These are phyloP conservation scores for Boletus pseudo-olivaceus DNA, from an alignment of 768 basidiomycete genomes.

Conservation along the genomic window DNA sequence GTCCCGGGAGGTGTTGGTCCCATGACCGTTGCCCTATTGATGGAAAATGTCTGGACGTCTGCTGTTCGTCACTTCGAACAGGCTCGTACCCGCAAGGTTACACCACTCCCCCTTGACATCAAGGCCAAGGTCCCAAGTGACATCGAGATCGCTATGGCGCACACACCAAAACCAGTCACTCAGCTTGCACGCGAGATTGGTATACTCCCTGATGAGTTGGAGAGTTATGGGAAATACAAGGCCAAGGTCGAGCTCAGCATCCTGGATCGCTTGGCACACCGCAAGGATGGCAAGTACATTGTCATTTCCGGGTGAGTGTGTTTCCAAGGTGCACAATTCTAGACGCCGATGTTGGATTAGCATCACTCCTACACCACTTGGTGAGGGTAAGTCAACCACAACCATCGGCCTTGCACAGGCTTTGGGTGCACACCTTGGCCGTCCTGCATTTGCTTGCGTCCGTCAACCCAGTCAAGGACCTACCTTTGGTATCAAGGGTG, in stretches of 20 bases:
- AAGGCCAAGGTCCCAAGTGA: conserved; percentile 90
- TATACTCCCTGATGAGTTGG: conserved; percentile 79
- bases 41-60: conserved; percentile 88
- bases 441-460: conserved; percentile 93
- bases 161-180: conserved; percentile 85
- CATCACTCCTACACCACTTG: conserved; percentile 94
- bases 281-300: conserved; percentile 94
- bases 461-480: conserved; percentile 98
- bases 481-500: conserved; percentile 99
- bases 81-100: conserved; percentile 61
- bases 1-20: conserved; percentile 99
- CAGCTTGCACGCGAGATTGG: conserved; percentile 88
- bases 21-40: conserved; percentile 99
- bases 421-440: conserved; percentile 88
- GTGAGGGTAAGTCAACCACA: conserved; percentile 98
- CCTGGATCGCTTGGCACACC: conserved; percentile 76
- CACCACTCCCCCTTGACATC: conserved; percentile 75
- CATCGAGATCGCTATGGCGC: conserved; percentile 94
- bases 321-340: neutral
- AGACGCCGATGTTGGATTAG: conserved; percentile 33
- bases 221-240: conserved; percentile 94
- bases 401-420: conserved; percentile 97
- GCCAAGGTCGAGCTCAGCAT: conserved; percentile 93
- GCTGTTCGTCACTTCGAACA: conserved; percentile 80
- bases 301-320: conserved; percentile 78